A percentile compares a stretch with the other conserved stretches of the same genome.
phyloP scores from a whole-genome alignment of 2,329 filamentous ascomycete species.

The Pyricularia sp. region DNA sequence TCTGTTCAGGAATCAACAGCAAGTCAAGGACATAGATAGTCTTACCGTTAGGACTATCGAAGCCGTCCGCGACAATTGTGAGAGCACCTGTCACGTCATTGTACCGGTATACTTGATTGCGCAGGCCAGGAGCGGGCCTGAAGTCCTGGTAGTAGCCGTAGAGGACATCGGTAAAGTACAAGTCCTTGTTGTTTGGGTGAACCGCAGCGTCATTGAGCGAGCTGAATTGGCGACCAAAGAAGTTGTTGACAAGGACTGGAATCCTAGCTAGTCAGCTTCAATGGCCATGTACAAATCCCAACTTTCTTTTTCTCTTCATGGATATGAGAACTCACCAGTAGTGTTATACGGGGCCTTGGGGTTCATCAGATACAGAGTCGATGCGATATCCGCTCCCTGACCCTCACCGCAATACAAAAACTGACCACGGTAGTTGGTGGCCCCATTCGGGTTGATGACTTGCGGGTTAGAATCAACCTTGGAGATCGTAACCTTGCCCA shows the following conservation, averaged over 20 bases:
- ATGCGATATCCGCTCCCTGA: slow-evolving; percentile 27
- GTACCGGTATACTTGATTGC: slow-evolving; percentile 46
- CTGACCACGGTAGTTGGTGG: slow-evolving; percentile 34
- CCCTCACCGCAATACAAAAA: slow-evolving; percentile 37
- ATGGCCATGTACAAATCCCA: background rate
- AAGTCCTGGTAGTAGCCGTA: slow-evolving; percentile 49
- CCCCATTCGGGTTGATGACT: slow-evolving; percentile 38
- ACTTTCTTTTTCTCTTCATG: rapidly evolving
- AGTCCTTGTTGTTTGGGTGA: slow-evolving; percentile 37
- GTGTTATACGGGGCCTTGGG: slow-evolving; percentile 35
- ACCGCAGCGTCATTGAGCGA: slow-evolving; percentile 45
- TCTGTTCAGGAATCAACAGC: no score
- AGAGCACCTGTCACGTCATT: slow-evolving; percentile 36
- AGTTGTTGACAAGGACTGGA: slow-evolving; percentile 42
- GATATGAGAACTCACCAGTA: slow-evolving; percentile 20
- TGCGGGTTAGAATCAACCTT: slow-evolving; percentile 27
- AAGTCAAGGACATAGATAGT: background rate
- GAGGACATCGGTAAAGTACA: slow-evolving; percentile 53
- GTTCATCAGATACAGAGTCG: slow-evolving; percentile 29
- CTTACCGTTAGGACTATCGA: slow-evolving; percentile 39
- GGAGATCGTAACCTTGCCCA: slow-evolving; percentile 26
- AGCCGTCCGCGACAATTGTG: slow-evolving; percentile 43
- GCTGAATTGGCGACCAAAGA: slow-evolving; percentile 45
- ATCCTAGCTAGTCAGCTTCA: background rate
- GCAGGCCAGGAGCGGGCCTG: slow-evolving; percentile 36